These are phyloP conservation scores for Cordia subcordata DNA, from an alignment of 257 asterid species.

Conservation along the genomic window DNA sequence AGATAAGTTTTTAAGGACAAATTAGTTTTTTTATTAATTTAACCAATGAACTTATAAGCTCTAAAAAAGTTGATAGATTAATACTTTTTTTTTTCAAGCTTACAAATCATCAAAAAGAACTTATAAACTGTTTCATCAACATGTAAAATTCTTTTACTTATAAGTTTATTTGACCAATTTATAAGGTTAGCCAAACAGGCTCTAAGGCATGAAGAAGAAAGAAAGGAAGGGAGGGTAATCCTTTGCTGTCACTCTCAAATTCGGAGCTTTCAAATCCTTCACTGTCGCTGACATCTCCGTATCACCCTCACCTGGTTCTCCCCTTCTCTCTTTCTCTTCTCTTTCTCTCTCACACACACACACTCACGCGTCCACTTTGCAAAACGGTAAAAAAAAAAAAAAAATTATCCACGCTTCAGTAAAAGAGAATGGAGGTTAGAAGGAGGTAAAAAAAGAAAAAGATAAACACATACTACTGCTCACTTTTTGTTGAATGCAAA, in stretches of 20 bases:
- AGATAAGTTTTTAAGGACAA: no score
- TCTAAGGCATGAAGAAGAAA: background rate
- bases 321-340: constrained; percentile 7
- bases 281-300: constrained; percentile 39
- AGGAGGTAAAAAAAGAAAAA: background rate
- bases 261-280: constrained; percentile 43
- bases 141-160: no score
- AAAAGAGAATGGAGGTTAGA: constrained; percentile 14
- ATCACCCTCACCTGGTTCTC: constrained; percentile 29
- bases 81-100: no score
- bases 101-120: no score
- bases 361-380: constrained; percentile 9
- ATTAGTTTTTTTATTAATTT: no score
- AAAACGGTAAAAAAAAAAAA: constrained; percentile 4
- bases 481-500: no score
- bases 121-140: no score
- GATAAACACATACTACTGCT: background rate
- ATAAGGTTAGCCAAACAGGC: no score
- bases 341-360: constrained; percentile 9
- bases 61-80: no score
- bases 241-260: constrained; percentile 50
- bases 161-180: no score
- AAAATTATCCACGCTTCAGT: background rate
- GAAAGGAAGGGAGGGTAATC: background rate
- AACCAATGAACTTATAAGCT: no score